Conservation (phyloP, 2,329 filamentous ascomycete species). For the Fusarium devonianum region DNA sequence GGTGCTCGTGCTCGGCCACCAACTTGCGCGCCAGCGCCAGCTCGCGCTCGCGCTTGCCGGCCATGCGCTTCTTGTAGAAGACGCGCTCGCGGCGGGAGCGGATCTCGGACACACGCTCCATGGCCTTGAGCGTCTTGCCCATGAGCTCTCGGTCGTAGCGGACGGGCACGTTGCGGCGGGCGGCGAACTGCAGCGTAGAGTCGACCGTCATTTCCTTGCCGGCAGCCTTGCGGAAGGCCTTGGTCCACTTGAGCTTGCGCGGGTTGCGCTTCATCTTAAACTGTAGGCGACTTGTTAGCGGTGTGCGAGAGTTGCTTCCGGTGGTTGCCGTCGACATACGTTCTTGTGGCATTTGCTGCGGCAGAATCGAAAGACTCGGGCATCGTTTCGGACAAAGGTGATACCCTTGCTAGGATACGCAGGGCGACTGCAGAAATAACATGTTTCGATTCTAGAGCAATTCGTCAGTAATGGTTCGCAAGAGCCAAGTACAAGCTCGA, state of each 20-base stretch:
- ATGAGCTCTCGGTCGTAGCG: conserved; percentile 96
- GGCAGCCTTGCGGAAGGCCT: conserved; percentile 81
- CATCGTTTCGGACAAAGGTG: conserved; percentile 59
- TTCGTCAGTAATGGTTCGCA: conserved; percentile 22
- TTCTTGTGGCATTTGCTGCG: conserved; percentile 68
- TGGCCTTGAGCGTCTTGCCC: conserved; percentile 85
- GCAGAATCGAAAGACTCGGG: conserved; percentile 65
- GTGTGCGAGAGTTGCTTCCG: neutral
- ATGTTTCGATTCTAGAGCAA: conserved; percentile 52
- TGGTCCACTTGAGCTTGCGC: conserved; percentile 96
- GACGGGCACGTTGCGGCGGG: conserved; percentile 90
- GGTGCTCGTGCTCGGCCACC: conserved; percentile 89
- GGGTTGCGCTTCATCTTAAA: conserved; percentile 99
- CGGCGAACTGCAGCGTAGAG: conserved; percentile 89
- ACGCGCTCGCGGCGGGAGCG: conserved; percentile 81
- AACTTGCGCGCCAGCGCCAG: conserved; percentile 83
- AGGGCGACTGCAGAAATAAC: conserved; percentile 57
- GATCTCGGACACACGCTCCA: conserved; percentile 90
- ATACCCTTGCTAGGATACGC: conserved; percentile 65
- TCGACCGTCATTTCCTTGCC: conserved; percentile 94
- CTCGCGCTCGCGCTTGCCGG: conserved; percentile 85
- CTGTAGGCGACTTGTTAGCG: conserved; percentile 45
- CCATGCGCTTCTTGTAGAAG: conserved; percentile 95
- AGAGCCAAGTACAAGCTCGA: conserved; percentile 3
- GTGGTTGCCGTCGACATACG: conserved; percentile 46